Conservation (phyloP, 192 early-diverging fungal species). For the Entophlyctis luteolus region DNA sequence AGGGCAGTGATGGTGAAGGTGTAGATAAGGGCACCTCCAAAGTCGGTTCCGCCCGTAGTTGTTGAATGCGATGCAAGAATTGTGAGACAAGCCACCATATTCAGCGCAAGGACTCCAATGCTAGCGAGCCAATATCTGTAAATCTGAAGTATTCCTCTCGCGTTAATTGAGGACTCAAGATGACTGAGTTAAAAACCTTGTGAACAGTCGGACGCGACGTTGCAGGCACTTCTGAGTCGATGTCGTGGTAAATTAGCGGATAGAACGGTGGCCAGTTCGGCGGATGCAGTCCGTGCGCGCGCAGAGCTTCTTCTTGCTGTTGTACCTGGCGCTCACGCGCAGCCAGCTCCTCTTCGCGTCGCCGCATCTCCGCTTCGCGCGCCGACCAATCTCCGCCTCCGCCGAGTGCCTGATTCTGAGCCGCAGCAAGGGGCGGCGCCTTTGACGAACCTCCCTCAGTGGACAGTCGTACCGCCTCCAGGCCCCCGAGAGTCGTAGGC, state of each 20-base stretch:
- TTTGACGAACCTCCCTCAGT: background rate
- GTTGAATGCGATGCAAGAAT: conserved; percentile 64
- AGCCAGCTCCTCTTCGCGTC: conserved; percentile 72
- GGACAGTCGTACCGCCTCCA: background rate
- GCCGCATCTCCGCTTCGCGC: conserved; percentile 68
- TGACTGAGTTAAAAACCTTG: conserved; percentile 6
- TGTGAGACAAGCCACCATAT: conserved; percentile 73
- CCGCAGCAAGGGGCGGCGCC: background rate
- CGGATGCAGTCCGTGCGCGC: conserved; percentile 56
- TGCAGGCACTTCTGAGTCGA: conserved; percentile 40
- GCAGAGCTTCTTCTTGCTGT: conserved; percentile 60
- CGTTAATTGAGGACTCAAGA: background rate
- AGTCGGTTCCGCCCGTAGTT: conserved; percentile 29
- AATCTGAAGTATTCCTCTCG: conserved; percentile 34
- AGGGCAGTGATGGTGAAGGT: conserved; percentile 66
- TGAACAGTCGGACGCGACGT: background rate
- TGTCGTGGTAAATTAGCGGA: conserved; percentile 77
- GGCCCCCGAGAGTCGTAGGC: background rate
- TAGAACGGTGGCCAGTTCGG: conserved; percentile 77
- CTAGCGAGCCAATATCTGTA: conserved; percentile 74
- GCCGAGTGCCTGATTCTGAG: conserved; percentile 27
- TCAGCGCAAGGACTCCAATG: conserved; percentile 65
- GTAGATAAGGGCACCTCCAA: conserved; percentile 12
- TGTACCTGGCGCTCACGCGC: conserved; percentile 68
- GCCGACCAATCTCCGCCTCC: conserved; percentile 27